Percentiles rank a stretch among this genome's conserved stretches.
These are phyloP conservation scores for Paramyrothecium roridum DNA, from an alignment of 2,329 filamentous ascomycete genomes.

Conservation along the genomic window DNA sequence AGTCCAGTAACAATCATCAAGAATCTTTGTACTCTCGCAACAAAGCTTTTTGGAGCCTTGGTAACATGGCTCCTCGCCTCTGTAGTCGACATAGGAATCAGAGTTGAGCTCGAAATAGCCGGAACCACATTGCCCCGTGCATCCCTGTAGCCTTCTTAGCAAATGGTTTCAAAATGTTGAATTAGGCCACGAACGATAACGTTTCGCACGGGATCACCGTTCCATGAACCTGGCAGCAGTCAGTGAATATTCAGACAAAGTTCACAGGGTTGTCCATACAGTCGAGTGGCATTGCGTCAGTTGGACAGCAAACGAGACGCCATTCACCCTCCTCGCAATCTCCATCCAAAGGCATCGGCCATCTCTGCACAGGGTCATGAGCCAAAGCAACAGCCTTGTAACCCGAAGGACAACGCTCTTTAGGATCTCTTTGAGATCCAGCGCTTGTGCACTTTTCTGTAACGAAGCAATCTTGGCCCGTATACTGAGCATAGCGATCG, in stretches of 20 bases:
- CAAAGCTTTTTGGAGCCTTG: slow-evolving; percentile 11
- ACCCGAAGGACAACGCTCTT: slow-evolving; percentile 11
- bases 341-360: slow-evolving; percentile 1
- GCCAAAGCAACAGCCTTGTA: slow-evolving; percentile 7
- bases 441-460: not conserved
- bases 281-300: slow-evolving; percentile 18
- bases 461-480: not conserved
- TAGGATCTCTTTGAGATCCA: too few species aligned
- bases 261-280: slow-evolving; percentile 9
- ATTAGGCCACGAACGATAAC: slow-evolving; percentile 1
- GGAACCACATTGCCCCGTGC: slow-evolving; percentile 9
- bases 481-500: not conserved
- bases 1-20: slow-evolving; percentile 17
- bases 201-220: slow-evolving; percentile 12
- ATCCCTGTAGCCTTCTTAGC: slow-evolving; percentile 4
- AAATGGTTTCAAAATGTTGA: too few species aligned
- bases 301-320: slow-evolving; percentile 24
- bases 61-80: slow-evolving; percentile 8
- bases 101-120: slow-evolving; percentile 10
- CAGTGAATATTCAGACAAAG: too few species aligned
- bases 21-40: slow-evolving; percentile 14
- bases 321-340: slow-evolving; percentile 15
- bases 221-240: slow-evolving; percentile 10
- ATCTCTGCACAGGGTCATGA: slow-evolving; percentile 7
- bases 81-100: slow-evolving; percentile 7